Conservation (phyloP, 202 grass and related monocot genomes). For the Brachypodium distachyon region DNA sequence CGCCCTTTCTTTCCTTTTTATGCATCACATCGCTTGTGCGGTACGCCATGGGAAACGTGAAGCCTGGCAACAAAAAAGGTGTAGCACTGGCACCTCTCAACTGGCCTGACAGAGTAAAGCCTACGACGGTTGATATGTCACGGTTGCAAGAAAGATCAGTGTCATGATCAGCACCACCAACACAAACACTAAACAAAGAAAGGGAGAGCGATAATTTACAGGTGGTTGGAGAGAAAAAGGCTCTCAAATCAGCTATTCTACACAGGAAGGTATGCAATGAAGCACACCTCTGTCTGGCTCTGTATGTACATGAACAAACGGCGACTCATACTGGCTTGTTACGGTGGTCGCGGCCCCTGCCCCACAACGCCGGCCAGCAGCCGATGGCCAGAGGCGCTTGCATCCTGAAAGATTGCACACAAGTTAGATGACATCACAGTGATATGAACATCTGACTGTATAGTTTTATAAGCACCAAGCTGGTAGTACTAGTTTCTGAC, state of each 20-base stretch:
- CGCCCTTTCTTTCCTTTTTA: background rate
- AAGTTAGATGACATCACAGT: background rate
- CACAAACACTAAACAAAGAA: background rate
- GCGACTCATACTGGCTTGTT: background rate
- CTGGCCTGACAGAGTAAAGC: background rate
- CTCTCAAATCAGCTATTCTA: background rate
- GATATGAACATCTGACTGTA: background rate
- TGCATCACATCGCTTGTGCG: background rate
- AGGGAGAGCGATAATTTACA: conserved; percentile 24
- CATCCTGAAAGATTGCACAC: background rate
- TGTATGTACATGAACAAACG: background rate
- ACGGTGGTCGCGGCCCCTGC: background rate
- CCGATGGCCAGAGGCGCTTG: conserved; percentile 2
- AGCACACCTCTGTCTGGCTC: background rate
- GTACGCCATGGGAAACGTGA: background rate
- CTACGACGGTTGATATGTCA: background rate
- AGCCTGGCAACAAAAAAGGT: background rate
- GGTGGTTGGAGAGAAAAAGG: background rate
- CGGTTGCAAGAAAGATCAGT: background rate
- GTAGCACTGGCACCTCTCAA: background rate
- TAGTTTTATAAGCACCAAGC: background rate
- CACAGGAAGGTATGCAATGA: background rate
- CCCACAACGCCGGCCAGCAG: conserved; percentile 41
- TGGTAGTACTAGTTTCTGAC: background rate
- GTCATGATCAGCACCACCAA: background rate